phyloP scores from a whole-genome alignment of 495 filamentous ascomycete genomes.

The Aspergillus cavernicola region DNA sequence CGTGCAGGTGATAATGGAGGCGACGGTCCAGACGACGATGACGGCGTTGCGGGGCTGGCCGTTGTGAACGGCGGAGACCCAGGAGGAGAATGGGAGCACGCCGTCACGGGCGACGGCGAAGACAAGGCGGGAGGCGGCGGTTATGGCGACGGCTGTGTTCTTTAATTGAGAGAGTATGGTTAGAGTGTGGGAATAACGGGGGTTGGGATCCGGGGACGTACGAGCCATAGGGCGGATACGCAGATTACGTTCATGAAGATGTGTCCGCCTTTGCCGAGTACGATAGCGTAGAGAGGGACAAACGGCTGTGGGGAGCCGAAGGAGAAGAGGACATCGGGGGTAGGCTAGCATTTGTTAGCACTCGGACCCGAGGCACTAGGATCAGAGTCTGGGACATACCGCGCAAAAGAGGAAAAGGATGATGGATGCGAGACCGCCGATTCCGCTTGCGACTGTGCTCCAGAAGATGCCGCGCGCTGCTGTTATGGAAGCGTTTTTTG shows the following conservation, averaged over 20 bases:
- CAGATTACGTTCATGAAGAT: conserved; percentile 53
- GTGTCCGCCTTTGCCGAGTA: conserved; percentile 50
- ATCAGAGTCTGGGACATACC: conserved; percentile 22
- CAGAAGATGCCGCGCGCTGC: conserved; percentile 55
- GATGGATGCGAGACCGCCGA: conserved; percentile 48
- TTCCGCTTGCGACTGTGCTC: conserved; percentile 49
- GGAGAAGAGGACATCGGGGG: conserved; percentile 33
- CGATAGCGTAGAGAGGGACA: conserved; percentile 49
- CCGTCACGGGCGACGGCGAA: conserved; percentile 55
- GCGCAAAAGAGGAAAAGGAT: conserved; percentile 56
- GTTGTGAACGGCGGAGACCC: conserved; percentile 48
- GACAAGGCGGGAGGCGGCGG: conserved; percentile 53
- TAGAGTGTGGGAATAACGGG: background rate
- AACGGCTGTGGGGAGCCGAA: conserved; percentile 53
- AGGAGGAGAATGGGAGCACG: conserved; percentile 52
- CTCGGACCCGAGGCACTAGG: background rate
- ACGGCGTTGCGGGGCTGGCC: conserved; percentile 54
- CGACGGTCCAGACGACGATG: conserved; percentile 50
- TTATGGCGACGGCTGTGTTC: conserved; percentile 54
- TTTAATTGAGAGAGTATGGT: conserved; percentile 2
- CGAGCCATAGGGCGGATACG: conserved; percentile 47
- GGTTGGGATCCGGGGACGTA: conserved; percentile 17
- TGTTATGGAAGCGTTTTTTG: conserved; percentile 51
- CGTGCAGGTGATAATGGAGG: conserved; percentile 48
- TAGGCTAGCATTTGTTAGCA: conserved; percentile 27